Evolutionary conservation across 352 stramenopile genomes (phyloP).

Genomic region (Phytophthora fragariae): DNA sequence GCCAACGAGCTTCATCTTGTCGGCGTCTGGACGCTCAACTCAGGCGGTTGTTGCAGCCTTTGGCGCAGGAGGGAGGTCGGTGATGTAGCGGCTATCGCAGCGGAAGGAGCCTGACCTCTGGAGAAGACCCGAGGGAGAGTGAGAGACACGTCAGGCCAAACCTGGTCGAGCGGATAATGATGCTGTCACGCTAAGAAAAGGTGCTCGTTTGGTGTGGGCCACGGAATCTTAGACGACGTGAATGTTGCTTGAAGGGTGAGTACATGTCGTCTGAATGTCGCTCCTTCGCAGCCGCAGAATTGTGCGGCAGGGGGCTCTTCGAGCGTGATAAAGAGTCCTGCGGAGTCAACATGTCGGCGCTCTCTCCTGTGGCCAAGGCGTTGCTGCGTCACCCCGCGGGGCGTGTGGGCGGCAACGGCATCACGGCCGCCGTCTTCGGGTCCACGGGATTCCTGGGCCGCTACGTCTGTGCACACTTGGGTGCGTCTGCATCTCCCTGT

Average conservation of each 20-base stretch:
- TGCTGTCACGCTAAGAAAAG: constrained; percentile 21
- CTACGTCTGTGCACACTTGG: constrained; percentile 95
- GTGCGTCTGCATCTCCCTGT: constrained; percentile 54
- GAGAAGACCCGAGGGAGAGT: neutral
- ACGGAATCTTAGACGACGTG: neutral
- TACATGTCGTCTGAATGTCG: constrained; percentile 22
- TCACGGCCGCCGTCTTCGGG: constrained; percentile 97
- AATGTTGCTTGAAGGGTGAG: neutral
- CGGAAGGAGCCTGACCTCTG: neutral
- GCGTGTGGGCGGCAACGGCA: constrained; percentile 74
- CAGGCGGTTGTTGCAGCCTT: neutral
- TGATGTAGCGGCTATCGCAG: neutral
- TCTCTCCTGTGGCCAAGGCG: constrained; percentile 82
- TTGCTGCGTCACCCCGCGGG: constrained; percentile 80
- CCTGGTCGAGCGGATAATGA: constrained; percentile 21
- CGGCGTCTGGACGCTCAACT: neutral
- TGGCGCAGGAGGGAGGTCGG: constrained; percentile 4
- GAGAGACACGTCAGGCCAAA: neutral
- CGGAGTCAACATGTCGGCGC: constrained; percentile 67
- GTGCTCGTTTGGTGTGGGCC: neutral
- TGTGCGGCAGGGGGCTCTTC: constrained; percentile 5
- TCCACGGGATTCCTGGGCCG: constrained; percentile 95
- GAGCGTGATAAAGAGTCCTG: constrained; percentile 18
- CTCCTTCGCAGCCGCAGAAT: constrained; percentile 31
- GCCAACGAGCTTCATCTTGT: constrained; percentile 68